These are phyloP conservation scores for Diaporthe amygdali DNA, from an alignment of 2,329 filamentous ascomycete genomes.

Conservation along the genomic window DNA sequence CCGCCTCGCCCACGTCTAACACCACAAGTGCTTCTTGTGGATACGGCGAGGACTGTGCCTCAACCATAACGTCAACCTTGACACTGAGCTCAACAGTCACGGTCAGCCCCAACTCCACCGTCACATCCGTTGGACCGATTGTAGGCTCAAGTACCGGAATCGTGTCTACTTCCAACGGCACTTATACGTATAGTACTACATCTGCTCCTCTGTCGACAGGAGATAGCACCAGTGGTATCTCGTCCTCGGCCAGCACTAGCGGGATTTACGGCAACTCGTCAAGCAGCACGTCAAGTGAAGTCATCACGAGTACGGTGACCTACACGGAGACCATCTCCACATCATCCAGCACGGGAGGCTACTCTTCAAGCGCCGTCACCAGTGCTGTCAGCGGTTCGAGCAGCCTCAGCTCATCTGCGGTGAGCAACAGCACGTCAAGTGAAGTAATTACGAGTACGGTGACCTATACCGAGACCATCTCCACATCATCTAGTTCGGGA, in stretches of 20 bases:
- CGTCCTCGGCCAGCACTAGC: not conserved
- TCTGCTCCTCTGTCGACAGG: not conserved
- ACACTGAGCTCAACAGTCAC: slow-evolving; percentile 1
- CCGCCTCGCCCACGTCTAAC: not conserved
- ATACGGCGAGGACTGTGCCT: not conserved
- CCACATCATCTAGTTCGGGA: not conserved
- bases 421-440: not conserved
- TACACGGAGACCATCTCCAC: not conserved
- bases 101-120: not conserved
- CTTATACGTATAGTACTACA: not conserved
- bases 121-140: not conserved
- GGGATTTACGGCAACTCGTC: not conserved
- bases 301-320: not conserved
- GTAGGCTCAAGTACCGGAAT: not conserved
- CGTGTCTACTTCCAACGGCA: not conserved
- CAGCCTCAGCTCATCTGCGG: not conserved
- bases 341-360: not conserved
- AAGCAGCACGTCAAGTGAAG: not conserved
- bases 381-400: not conserved
- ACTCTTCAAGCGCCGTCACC: not conserved
- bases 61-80: slow-evolving; percentile 5
- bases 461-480: not conserved
- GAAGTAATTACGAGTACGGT: not conserved
- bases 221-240: not conserved
- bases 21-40: not conserved